Evolutionary conservation across 163 green algal species (phyloP).

Genomic region (Chloromonas sp.): DNA sequence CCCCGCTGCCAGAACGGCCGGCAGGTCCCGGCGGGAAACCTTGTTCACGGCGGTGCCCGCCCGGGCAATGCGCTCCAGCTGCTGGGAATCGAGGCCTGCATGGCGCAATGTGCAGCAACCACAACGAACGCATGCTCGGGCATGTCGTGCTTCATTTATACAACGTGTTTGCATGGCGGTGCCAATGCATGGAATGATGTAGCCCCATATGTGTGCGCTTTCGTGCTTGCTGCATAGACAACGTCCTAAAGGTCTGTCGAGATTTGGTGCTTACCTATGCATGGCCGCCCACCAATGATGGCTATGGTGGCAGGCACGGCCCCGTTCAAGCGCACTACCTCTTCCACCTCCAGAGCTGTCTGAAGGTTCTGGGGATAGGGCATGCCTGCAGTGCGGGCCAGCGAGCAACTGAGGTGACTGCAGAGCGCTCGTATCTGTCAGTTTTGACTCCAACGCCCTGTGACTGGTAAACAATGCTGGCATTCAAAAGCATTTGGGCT

Average conservation of each 20-base stretch:
- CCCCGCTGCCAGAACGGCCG: constrained; percentile 40
- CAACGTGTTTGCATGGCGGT: no score
- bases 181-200: no score
- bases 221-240: no score
- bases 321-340: constrained; percentile 43
- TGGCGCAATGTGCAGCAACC: no score
- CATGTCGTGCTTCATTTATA: no score
- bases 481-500: no score
- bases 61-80: constrained; percentile 63
- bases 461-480: no score
- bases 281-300: constrained; percentile 70
- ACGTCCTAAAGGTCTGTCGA: no score
- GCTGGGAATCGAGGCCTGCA: constrained; percentile 21
- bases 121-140: no score
- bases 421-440: neutral
- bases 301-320: constrained; percentile 92
- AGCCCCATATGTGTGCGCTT: no score
- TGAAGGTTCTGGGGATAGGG: constrained; percentile 90
- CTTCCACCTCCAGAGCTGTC: constrained; percentile 70
- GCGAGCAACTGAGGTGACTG: neutral
- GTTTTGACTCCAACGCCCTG: neutral
- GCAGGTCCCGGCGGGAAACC: constrained; percentile 71
- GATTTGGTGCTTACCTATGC: constrained; percentile 18
- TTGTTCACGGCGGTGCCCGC: constrained; percentile 55
- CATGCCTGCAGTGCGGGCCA: constrained; percentile 57